Conservation (phyloP, 1,284 basidiomycete genomes). For the Cystobasidiaceae sp. region DNA sequence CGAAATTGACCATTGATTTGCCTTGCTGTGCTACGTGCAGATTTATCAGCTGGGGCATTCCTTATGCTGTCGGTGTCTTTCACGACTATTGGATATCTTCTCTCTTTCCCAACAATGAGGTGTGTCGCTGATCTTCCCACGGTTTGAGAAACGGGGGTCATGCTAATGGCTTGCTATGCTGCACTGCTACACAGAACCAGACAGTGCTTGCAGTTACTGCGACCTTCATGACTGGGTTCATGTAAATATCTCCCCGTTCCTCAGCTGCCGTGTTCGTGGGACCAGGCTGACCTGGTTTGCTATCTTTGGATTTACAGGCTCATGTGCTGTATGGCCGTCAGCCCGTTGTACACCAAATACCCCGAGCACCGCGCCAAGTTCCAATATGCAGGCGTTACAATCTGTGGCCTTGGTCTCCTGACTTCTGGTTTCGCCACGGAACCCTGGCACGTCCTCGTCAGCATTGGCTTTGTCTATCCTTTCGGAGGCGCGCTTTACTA, state of each 20-base stretch:
- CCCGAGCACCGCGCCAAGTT: slow-evolving; percentile 39
- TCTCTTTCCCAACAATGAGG: not conserved
- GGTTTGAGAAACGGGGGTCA: not conserved
- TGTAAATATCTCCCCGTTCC: not conserved
- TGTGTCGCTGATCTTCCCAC: not conserved
- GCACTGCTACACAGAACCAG: not conserved
- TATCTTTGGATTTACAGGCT: not conserved
- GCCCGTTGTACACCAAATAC: slow-evolving; percentile 42
- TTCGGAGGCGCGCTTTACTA: slow-evolving; percentile 43
- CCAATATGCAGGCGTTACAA: slow-evolving; percentile 41
- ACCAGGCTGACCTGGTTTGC: no score
- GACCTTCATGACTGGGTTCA: not conserved
- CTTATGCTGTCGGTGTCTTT: slow-evolving; percentile 3
- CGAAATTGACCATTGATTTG: no score
- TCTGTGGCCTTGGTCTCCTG: slow-evolving; percentile 39
- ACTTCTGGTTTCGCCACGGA: slow-evolving; percentile 44
- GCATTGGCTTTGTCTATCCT: slow-evolving; percentile 46
- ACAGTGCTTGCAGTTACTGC: not conserved
- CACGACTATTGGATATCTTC: slow-evolving; percentile 8
- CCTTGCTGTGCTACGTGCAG: no score
- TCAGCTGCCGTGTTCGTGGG: no score
- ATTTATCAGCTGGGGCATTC: not conserved
- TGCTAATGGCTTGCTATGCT: not conserved
- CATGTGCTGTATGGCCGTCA: slow-evolving; percentile 35
- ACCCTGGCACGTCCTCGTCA: slow-evolving; percentile 47